Percentiles rank a stretch among this genome's conserved stretches.
phyloP scores from a whole-genome alignment of 2,329 filamentous ascomycete species.

The Stromatinia cepivora region DNA sequence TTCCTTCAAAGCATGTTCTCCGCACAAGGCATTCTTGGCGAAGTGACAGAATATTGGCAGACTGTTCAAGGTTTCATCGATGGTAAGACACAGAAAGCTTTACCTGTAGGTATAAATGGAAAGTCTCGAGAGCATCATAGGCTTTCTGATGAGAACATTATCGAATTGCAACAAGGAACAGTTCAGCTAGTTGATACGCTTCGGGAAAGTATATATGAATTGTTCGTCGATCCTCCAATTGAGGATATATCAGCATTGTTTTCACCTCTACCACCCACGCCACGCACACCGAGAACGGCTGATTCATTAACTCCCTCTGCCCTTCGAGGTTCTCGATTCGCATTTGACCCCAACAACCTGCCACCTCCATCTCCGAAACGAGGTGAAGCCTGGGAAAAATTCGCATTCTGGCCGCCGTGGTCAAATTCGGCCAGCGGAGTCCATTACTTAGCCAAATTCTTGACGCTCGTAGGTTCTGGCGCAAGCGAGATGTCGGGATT shows the following conservation, averaged over 20 bases:
- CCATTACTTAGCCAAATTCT: conserved; percentile 80
- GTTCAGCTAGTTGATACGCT: conserved; percentile 82
- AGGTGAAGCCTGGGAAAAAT: conserved; percentile 87
- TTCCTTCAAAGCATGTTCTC: conserved; percentile 77
- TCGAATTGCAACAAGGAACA: conserved; percentile 73
- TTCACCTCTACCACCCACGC: conserved; percentile 73
- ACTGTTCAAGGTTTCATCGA: conserved; percentile 87
- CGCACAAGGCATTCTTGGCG: conserved; percentile 76
- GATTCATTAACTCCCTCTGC: conserved; percentile 52
- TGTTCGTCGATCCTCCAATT: conserved; percentile 85
- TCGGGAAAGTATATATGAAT: conserved; percentile 73
- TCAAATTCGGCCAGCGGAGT: conserved; percentile 92
- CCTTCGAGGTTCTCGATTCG: conserved; percentile 71
- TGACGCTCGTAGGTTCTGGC: conserved; percentile 80
- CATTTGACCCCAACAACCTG: conserved; percentile 73
- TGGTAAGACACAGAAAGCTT: conserved; percentile 74
- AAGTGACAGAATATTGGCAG: conserved; percentile 93
- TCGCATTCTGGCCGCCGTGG: conserved; percentile 94
- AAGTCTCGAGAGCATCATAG: conserved; percentile 80
- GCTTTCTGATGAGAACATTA: conserved; percentile 68
- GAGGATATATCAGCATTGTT: conserved; percentile 88
- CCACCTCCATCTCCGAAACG: conserved; percentile 74
- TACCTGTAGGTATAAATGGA: conserved; percentile 80
- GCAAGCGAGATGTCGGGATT: conserved; percentile 83
- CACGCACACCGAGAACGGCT: conserved; percentile 63